Conservation (phyloP, 139 green algal species). For the Chlamydomonas schloesseri region DNA sequence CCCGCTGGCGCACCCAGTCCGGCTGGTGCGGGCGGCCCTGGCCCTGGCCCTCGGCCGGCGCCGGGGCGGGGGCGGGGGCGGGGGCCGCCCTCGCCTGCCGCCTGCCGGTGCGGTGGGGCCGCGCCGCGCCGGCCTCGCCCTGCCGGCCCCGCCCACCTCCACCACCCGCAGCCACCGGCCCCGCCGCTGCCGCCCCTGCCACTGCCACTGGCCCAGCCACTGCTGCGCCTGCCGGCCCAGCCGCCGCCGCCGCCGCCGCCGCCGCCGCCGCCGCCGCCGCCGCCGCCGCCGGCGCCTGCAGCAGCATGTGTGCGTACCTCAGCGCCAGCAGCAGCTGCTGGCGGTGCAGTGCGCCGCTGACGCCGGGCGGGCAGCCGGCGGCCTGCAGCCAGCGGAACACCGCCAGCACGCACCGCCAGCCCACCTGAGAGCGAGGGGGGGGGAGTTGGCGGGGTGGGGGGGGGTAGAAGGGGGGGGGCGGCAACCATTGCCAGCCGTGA, state of each 20-base stretch:
- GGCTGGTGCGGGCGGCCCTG: too few relatives aligned
- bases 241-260: not conserved
- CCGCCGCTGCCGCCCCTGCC: too few relatives aligned
- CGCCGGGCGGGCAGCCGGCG: slow-evolving; percentile 28
- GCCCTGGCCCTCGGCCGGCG: too few relatives aligned
- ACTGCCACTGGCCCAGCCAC: not conserved
- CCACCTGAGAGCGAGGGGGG: too few relatives aligned
- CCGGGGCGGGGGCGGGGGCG: too few relatives aligned
- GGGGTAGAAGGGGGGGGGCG: not conserved
- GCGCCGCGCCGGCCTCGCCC: too few relatives aligned
- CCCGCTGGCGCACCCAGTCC: not conserved
- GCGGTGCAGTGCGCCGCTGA: slow-evolving; percentile 44
- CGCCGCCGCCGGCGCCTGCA: not conserved
- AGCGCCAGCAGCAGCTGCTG: slow-evolving; percentile 44
- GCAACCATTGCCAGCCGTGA: too few relatives aligned
- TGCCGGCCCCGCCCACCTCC: not conserved
- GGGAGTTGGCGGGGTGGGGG: not conserved
- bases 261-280: not conserved
- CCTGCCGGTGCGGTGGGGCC: too few relatives aligned
- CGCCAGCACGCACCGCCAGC: slow-evolving; percentile 38
- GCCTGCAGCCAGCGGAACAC: slow-evolving; percentile 43
- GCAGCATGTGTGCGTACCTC: not conserved
- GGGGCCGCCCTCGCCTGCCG: too few relatives aligned
- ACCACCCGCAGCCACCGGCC: not conserved
- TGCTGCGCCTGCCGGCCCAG: not conserved